Base-by-base conservation (phyloP, 2,329 filamentous ascomycete species). In the Colletotrichum karsti region DNA sequence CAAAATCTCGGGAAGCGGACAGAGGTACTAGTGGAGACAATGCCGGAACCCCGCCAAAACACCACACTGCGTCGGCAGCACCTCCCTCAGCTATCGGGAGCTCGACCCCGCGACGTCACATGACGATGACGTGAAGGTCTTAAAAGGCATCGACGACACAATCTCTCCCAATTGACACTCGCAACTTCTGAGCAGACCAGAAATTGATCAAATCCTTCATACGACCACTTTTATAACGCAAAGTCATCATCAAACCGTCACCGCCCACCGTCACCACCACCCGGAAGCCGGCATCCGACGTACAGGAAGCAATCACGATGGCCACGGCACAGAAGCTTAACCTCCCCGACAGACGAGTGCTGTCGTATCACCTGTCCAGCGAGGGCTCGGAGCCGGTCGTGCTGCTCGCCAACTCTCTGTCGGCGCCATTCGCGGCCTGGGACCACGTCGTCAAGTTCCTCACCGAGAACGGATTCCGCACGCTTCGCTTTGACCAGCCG, bases 401-500 rank as follows among this genome's bases (percentile, higher is more conserved):
- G 15, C 64, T 84, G 2, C 72, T 84, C 5, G 76, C 81, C 41
- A 83, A 82, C 64, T 77, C 82, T 0, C 76, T 84, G 15, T 74
- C 75, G 60, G 74, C 80, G 9, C 76, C 80, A 10, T 73, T 78
- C 42, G 62, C 70, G 3, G 71, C 77, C 4, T 84, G 82, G 82
- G 82, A 84, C 62, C 75, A 73, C 41, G 75, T 83, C 8, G 77
- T 81, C 39, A 71, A 74, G 12, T 58, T 72, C 9, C 72, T 84
- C 48, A 75, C 77, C 48, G 65, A 69, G 1, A 71, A 73, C 35
- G 81, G 79, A 20, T 82, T 79, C 69, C 76, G 77, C n/a, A 78
- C 80, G 18, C 73, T 85, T 13, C 78, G 81, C 37, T 84, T 81
- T 69, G 80, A 84, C 66, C 79, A 81, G 42, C 81, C 81, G 0